These are phyloP conservation scores for Henckelia pumila DNA, from an alignment of 257 asterid genomes.

Conservation along the genomic window DNA sequence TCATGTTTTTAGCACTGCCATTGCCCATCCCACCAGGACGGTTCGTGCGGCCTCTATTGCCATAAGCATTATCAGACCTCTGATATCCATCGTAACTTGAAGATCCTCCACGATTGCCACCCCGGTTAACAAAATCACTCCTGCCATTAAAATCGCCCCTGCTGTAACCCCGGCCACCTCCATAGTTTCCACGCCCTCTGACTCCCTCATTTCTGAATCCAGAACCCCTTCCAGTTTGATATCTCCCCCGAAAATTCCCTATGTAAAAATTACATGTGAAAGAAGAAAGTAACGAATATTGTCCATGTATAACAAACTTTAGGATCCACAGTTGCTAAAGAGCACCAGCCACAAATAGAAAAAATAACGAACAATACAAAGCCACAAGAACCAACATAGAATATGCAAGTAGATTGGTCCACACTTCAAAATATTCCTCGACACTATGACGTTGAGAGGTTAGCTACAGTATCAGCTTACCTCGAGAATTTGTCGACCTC, in stretches of 20 bases:
- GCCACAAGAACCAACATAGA: neutral
- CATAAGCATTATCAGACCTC: slow-evolving; percentile 40
- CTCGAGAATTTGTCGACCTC: slow-evolving; percentile 86
- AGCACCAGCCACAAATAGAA: neutral
- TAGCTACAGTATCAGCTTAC: slow-evolving; percentile 39
- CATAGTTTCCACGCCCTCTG: slow-evolving; percentile 54
- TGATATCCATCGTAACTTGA: slow-evolving; percentile 62
- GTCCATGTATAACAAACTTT: neutral
- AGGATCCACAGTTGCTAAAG: neutral
- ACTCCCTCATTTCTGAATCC: slow-evolving; percentile 81
- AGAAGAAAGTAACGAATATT: neutral
- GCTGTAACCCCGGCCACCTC: slow-evolving; percentile 55
- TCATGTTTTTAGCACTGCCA: slow-evolving; percentile 44
- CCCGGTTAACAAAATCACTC: slow-evolving; percentile 57
- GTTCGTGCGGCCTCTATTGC: slow-evolving; percentile 44
- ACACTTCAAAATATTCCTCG: neutral
- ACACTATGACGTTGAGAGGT: neutral
- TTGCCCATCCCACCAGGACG: slow-evolving; percentile 52
- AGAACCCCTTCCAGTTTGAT: slow-evolving; percentile 59
- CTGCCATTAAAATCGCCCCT: slow-evolving; percentile 61
- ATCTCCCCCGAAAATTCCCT: slow-evolving; percentile 65
- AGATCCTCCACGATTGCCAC: slow-evolving; percentile 55
- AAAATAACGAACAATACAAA: neutral
- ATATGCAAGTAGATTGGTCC: neutral
- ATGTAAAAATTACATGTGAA: slow-evolving; percentile 14